A percentile compares a stretch with the other conserved stretches of the same genome.
Conservation (phyloP, 2,329 filamentous ascomycete species). For the Zymoseptoria pseudotritici region DNA sequence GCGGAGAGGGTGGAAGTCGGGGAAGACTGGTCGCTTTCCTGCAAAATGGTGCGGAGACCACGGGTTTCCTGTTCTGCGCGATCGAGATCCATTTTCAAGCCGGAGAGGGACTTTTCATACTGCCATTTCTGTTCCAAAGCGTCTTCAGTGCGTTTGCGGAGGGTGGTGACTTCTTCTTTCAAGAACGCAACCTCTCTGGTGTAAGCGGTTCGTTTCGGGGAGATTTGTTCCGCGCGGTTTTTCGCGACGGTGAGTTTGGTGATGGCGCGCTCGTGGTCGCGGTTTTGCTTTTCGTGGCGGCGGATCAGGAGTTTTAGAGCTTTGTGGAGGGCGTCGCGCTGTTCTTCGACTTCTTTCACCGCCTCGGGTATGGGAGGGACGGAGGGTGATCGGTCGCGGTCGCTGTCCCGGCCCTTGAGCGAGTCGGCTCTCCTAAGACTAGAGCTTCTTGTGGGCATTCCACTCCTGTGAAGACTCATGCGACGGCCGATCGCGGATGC, state of each 20-base stretch:
- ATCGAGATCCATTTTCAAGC: conserved; percentile 93
- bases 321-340: conserved; percentile 84
- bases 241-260: conserved; percentile 69
- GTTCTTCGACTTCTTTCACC: conserved; percentile 86
- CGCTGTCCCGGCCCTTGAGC: conserved; percentile 31
- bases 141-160: conserved; percentile 83
- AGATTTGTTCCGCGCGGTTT: conserved; percentile 58
- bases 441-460: conserved; percentile 53
- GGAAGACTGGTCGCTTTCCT: conserved; percentile 61
- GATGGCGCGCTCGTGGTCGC: conserved; percentile 75
- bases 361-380: conserved; percentile 27
- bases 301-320: conserved; percentile 79
- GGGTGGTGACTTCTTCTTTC: conserved; percentile 73
- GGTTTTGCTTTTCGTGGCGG: conserved; percentile 76
- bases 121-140: conserved; percentile 94
- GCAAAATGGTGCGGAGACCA: conserved; percentile 68
- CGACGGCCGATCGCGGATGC: conserved; percentile 24
- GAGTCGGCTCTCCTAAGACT: conserved; percentile 29
- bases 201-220: conserved; percentile 70
- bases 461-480: conserved; percentile 38
- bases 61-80: conserved; percentile 87
- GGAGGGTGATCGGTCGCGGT: conserved; percentile 38
- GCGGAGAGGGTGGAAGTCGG: conserved; percentile 16
- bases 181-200: conserved; percentile 74
- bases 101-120: conserved; percentile 80